Conservation (phyloP, 495 filamentous ascomycete species). For the Friedmanniomyces endolithicus region DNA sequence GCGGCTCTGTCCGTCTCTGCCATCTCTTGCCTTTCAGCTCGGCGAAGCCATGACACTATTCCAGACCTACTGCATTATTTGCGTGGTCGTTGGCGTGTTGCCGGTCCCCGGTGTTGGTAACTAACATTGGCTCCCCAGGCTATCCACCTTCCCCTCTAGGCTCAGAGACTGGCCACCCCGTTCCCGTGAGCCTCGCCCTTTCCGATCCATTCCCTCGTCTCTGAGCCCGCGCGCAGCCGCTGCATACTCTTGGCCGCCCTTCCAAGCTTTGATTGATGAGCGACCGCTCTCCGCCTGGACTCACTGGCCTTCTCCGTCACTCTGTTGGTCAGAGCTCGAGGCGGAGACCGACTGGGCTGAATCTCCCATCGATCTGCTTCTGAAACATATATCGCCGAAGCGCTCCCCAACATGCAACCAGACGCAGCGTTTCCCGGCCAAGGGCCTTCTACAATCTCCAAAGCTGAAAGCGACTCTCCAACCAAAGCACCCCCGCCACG, state of each 20-base stretch:
- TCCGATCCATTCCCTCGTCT: background rate
- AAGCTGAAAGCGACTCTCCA: background rate
- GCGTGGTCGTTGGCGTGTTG: background rate
- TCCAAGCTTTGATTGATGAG: too few relatives aligned
- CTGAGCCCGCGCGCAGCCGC: background rate
- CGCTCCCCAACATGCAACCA: constrained; percentile 6
- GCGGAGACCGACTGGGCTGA: background rate
- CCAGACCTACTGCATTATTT: background rate
- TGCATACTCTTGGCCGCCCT: background rate
- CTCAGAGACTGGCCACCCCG: constrained; percentile 1
- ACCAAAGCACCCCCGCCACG: background rate
- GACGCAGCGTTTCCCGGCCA: background rate
- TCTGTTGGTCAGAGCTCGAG: constrained; percentile 5
- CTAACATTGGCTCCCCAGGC: background rate
- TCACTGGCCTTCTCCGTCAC: background rate
- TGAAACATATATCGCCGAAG: constrained; percentile 6
- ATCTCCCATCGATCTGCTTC: constrained; percentile 1
- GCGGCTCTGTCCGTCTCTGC: background rate
- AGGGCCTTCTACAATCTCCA: background rate
- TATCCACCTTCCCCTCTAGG: background rate
- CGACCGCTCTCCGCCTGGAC: background rate
- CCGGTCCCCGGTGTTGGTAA: background rate
- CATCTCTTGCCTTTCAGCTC: constrained; percentile 1
- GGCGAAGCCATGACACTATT: background rate
- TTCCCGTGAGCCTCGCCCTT: background rate